Conservation (phyloP, 495 filamentous ascomycete species). For the Aspergillus olivimuriae region DNA sequence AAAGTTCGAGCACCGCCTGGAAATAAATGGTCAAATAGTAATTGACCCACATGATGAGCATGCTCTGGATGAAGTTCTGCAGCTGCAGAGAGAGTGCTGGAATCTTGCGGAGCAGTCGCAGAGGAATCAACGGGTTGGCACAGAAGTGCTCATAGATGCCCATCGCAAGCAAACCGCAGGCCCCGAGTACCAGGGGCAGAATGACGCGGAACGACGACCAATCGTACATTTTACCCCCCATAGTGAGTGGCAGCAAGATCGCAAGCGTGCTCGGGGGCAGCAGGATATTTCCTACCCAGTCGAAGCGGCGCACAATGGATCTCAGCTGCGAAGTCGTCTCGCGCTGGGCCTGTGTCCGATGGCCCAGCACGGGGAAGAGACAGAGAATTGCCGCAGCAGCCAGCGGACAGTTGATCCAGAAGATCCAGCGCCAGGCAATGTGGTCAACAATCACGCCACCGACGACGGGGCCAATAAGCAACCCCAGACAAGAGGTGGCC, state of each 20-base stretch:
- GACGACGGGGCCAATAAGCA: background rate
- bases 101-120: background rate
- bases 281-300: background rate
- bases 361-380: background rate
- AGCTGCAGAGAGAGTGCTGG: no score
- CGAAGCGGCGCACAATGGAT: no score
- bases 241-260: background rate
- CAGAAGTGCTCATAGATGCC: background rate
- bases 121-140: background rate
- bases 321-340: background rate
- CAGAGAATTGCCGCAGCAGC: background rate
- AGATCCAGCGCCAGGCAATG: background rate
- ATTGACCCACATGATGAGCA: background rate
- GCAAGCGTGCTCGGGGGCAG: background rate
- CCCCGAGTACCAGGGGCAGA: background rate
- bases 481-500: background rate
- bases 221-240: background rate
- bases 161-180: background rate
- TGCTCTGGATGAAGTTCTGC: background rate
- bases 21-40: conserved; percentile 34
- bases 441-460: background rate
- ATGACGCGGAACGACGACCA: background rate
- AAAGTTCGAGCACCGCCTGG: conserved; percentile 26
- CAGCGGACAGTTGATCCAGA: background rate
- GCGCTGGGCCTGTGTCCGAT: no score